A percentile compares a stretch with the other conserved stretches of the same genome.
phyloP scores from a whole-genome alignment of 345 rosid genomes.

The Eucalyptus polyanthemos region DNA sequence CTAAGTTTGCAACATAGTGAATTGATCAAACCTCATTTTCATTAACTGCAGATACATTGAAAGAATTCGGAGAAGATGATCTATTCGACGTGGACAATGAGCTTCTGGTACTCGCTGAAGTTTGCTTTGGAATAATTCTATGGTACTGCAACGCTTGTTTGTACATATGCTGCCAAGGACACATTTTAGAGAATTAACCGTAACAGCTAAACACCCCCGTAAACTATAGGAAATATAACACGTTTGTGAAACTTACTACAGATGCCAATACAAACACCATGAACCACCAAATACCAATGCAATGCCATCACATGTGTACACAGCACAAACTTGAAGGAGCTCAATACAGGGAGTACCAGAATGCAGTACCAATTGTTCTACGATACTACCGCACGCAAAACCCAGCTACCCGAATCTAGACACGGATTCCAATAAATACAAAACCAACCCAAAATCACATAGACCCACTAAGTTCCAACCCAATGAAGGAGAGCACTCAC shows the following conservation, averaged over 20 bases:
- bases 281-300: background rate
- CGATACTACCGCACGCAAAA: background rate
- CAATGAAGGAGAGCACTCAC: conserved; percentile 25
- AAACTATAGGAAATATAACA: background rate
- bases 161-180: conserved; percentile 43
- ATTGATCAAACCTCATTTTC: conserved; percentile 64
- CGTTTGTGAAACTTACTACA: background rate
- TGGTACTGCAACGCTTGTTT: conserved; percentile 82
- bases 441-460: background rate
- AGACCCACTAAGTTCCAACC: background rate
- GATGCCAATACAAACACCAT: background rate
- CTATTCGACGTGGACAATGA: conserved; percentile 56
- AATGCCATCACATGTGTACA: background rate
- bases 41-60: conserved; percentile 47
- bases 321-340: background rate
- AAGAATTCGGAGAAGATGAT: conserved; percentile 78
- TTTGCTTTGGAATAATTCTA: conserved; percentile 72
- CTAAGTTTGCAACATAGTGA: background rate
- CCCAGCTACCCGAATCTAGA: background rate
- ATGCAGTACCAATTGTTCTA: background rate
- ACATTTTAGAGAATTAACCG: background rate
- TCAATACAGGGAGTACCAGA: background rate
- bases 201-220: background rate
- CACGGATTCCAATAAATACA: background rate
- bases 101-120: conserved; percentile 45